phyloP scores from a whole-genome alignment of 148 eudicot species.

The Heliosperma pusillum region DNA sequence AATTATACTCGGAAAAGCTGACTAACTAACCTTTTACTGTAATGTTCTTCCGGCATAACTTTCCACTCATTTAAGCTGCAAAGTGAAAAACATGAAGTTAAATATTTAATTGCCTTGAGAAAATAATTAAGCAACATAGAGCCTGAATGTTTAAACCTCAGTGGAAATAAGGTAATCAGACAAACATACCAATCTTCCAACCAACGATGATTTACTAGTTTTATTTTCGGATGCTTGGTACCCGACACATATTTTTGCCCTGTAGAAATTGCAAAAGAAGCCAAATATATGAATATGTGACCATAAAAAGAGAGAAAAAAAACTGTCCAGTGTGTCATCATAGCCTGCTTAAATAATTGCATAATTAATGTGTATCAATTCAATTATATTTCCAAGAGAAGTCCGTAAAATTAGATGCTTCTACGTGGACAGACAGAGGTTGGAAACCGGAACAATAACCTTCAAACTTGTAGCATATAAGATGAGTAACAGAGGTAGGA shows the following conservation, averaged over 20 bases:
- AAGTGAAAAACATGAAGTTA: not conserved
- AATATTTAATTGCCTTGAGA: not conserved
- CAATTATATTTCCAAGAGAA: no score
- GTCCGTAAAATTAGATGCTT: no score
- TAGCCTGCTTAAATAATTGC: not conserved
- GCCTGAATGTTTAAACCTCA: not conserved
- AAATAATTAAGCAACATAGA: not conserved
- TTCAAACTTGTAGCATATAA: conserved; percentile 78
- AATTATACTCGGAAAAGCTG: not conserved
- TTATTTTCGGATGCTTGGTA: conserved; percentile 48
- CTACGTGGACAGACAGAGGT: not conserved
- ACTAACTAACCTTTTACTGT: conserved; percentile 54
- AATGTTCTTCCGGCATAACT: conserved; percentile 72
- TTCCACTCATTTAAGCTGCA: conserved; percentile 84
- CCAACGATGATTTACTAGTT: conserved; percentile 84
- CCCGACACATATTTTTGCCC: conserved; percentile 90
- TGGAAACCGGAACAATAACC: conserved; percentile 15
- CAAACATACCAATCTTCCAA: conserved; percentile 77
- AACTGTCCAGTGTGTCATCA: not conserved
- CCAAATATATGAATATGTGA: not conserved
- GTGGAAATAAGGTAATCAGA: not conserved
- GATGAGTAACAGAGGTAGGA: conserved; percentile 80
- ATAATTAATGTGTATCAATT: no score
- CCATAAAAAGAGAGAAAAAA: not conserved
- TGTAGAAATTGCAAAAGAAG: conserved; percentile 23